Evolutionary conservation across 306 rosid species (phyloP).

Genomic region (Lotus japonicus): DNA sequence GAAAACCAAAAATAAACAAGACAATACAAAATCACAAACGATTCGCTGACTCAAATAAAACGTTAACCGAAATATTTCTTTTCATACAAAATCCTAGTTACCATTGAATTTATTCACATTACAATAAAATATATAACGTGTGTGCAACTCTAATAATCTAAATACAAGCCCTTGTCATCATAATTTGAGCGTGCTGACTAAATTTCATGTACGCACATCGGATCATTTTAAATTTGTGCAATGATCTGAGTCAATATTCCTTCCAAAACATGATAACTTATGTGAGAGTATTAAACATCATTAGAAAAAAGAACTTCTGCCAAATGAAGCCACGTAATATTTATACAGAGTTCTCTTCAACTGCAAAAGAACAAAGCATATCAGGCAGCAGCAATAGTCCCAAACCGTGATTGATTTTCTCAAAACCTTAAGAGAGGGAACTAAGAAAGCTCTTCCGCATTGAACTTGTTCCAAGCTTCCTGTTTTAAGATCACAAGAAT

Average conservation of each 20-base stretch:
- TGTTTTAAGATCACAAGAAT: conserved; percentile 33
- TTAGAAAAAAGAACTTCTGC: conserved; percentile 11
- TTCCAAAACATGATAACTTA: conserved; percentile 10
- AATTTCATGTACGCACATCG: background rate
- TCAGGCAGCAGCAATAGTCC: conserved; percentile 12
- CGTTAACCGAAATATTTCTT: background rate
- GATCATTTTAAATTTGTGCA: conserved; percentile 11
- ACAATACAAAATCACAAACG: background rate
- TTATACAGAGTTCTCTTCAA: conserved; percentile 11
- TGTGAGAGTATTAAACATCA: conserved; percentile 7
- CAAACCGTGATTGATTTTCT: background rate
- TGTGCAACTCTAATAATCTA: background rate
- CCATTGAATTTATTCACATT: conserved; percentile 14
- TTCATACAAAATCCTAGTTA: conserved; percentile 12
- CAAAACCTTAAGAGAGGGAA: conserved; percentile 6
- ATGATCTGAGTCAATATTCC: too few relatives aligned
- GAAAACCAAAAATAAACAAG: background rate
- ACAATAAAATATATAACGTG: background rate
- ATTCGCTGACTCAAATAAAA: background rate
- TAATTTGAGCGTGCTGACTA: background rate
- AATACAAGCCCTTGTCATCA: background rate
- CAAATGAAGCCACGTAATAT: conserved; percentile 14
- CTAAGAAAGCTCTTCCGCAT: conserved; percentile 68
- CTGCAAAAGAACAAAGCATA: conserved; percentile 9
- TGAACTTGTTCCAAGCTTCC: conserved; percentile 90